phyloP scores from a whole-genome alignment of 805 yeast species.

The Saccharomycopsis selenospora region DNA sequence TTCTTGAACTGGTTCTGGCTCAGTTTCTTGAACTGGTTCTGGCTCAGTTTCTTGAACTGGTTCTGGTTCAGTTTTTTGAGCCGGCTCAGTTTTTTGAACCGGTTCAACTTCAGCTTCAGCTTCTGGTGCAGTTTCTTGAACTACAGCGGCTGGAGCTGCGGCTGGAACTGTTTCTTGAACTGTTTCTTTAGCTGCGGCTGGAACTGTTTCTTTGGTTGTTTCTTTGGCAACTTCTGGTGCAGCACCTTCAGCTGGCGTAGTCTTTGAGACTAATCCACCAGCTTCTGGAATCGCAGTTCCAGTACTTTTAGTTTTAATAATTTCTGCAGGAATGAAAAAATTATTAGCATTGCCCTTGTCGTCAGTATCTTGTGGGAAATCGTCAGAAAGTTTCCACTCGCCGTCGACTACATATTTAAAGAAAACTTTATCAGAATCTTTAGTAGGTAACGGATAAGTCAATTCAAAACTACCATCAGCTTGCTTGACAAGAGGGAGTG shows the following conservation, averaged over 20 bases:
- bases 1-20: conserved; percentile 2
- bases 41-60: conserved; percentile 5
- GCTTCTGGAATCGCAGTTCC: conserved; percentile 34
- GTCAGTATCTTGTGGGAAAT: conserved; percentile 25
- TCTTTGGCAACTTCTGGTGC: background rate
- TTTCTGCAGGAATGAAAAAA: conserved; percentile 13
- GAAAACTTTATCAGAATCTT: conserved; percentile 32
- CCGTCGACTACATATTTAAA: conserved; percentile 66
- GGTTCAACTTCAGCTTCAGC: no score
- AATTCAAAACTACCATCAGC: conserved; percentile 54
- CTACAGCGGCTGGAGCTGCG: background rate
- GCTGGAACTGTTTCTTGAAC: background rate
- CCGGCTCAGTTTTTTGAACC: background rate
- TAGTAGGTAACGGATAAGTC: conserved; percentile 44
- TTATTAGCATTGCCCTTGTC: conserved; percentile 19
- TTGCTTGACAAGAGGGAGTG: conserved; percentile 52
- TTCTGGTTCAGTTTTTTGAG: no score
- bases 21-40: background rate
- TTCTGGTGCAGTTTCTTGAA: background rate
- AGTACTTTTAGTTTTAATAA: conserved; percentile 21
- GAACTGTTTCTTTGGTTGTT: background rate
- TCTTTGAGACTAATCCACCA: conserved; percentile 34
- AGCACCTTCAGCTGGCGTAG: conserved; percentile 23
- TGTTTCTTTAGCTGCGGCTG: background rate
- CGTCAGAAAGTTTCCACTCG: conserved; percentile 44